phyloP scores from a whole-genome alignment of 208 protist species.

The Angomonas ambiguus region DNA sequence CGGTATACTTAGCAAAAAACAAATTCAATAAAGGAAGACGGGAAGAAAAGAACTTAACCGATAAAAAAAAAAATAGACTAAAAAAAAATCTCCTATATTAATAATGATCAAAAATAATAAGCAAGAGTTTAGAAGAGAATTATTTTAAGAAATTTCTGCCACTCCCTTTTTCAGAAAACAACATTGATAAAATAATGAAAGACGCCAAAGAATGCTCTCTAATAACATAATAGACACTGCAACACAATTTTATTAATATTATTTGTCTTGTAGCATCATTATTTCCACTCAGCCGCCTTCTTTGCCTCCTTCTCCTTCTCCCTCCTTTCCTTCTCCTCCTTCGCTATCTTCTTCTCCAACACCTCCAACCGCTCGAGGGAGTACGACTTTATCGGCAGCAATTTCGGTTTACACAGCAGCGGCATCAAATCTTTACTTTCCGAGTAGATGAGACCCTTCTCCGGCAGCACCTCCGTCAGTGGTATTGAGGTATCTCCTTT shows the following conservation, averaged over 20 bases:
- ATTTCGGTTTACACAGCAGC: constrained; percentile 94
- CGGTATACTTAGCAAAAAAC: neutral
- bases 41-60: constrained; percentile 6
- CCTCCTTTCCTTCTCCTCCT: constrained; percentile 48
- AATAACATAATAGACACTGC: too few species aligned
- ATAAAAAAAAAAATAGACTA: neutral
- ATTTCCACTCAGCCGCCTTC: constrained; percentile 15
- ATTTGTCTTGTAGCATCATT: too few species aligned
- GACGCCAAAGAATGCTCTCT: too few species aligned
- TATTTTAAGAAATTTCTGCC: too few species aligned
- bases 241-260: too few species aligned
- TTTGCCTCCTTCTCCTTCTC: constrained; percentile 24
- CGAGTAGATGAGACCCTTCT: constrained; percentile 76
- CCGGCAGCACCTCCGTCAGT: constrained; percentile 65
- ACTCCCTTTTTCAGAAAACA: too few species aligned
- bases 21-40: constrained; percentile 15
- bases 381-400: constrained; percentile 96
- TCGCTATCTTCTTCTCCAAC: constrained; percentile 75
- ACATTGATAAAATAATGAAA: too few species aligned
- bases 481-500: too few species aligned
- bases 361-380: constrained; percentile 90
- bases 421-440: constrained; percentile 68
- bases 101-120: too few species aligned
- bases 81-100: constrained; percentile 1
- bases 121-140: too few species aligned